Evolutionary conservation across 2,329 filamentous ascomycete genomes (phyloP).

Genomic region (Pseudogymnoascus sp.): DNA sequence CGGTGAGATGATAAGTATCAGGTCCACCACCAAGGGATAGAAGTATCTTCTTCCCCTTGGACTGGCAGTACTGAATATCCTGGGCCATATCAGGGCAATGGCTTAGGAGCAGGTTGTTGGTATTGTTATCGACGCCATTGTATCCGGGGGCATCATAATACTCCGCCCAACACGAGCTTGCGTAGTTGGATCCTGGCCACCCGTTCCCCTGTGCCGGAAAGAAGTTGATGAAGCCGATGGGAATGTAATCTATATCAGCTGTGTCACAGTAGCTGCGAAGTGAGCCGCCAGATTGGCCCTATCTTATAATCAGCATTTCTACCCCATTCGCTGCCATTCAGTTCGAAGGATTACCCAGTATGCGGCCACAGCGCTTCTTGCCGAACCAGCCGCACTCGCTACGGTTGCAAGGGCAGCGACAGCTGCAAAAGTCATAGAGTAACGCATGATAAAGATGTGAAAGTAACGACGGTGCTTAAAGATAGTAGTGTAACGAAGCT

Average conservation of each 20-base stretch:
- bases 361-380: neutral
- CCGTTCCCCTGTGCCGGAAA: conserved; percentile 36
- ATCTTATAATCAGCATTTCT: neutral
- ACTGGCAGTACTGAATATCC: conserved; percentile 34
- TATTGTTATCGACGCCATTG: conserved; percentile 25
- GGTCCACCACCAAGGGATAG: conserved; percentile 31
- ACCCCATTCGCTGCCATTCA: neutral
- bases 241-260: conserved; percentile 34
- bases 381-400: neutral
- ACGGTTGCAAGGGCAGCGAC: neutral
- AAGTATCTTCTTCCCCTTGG: conserved; percentile 33
- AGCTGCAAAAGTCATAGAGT: neutral
- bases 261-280: conserved; percentile 29
- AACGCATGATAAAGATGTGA: neutral
- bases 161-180: conserved; percentile 32
- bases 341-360: neutral
- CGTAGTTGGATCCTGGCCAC: conserved; percentile 34
- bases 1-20: conserved; percentile 30
- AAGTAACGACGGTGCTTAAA: neutral
- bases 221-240: conserved; percentile 34
- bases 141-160: conserved; percentile 29
- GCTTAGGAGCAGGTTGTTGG: conserved; percentile 26
- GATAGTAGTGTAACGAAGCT: neutral
- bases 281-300: neutral
- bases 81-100: conserved; percentile 30